A percentile compares a stretch with the other conserved stretches of the same genome.
These are phyloP conservation scores for Exserohilum rostratum DNA, from an alignment of 2,329 filamentous ascomycete species.

Conservation along the genomic window DNA sequence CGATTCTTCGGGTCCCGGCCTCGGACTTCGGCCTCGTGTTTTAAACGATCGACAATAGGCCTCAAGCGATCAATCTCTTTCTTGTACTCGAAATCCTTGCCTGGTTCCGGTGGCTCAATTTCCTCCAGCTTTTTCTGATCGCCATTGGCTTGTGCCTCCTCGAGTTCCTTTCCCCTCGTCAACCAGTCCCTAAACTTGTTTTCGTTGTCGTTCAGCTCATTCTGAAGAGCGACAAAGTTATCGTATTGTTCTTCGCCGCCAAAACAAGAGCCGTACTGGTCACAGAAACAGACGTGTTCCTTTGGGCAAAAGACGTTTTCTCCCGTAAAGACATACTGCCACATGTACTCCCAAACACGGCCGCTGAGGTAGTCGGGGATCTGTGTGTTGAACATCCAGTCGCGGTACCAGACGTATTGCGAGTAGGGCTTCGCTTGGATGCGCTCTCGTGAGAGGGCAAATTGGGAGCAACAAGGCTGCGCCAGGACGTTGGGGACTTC, in stretches of 20 bases:
- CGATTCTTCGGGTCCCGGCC: constrained; percentile 59
- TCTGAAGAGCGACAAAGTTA: constrained; percentile 56
- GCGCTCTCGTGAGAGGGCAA: constrained; percentile 64
- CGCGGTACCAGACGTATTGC: constrained; percentile 63
- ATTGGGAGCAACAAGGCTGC: constrained; percentile 69
- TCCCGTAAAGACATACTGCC: constrained; percentile 67
- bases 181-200: constrained; percentile 52
- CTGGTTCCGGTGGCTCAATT: constrained; percentile 48
- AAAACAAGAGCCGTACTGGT: constrained; percentile 68
- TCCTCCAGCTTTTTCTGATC: constrained; percentile 39
- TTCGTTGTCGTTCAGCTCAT: constrained; percentile 50
- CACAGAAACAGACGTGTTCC: constrained; percentile 66
- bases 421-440: constrained; percentile 60
- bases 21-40: constrained; percentile 55
- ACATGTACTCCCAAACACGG: constrained; percentile 68
- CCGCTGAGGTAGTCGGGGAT: constrained; percentile 63
- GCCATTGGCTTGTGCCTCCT: constrained; percentile 37
- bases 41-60: constrained; percentile 50
- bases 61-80: constrained; percentile 53
- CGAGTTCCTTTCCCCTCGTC: constrained; percentile 43
- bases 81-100: constrained; percentile 52
- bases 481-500: constrained; percentile 58
- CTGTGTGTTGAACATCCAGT: constrained; percentile 66
- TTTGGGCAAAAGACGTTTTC: constrained; percentile 56
- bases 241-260: constrained; percentile 57